Conservation (phyloP, 257 asterid genomes). For the Ehretia macrophylla region DNA sequence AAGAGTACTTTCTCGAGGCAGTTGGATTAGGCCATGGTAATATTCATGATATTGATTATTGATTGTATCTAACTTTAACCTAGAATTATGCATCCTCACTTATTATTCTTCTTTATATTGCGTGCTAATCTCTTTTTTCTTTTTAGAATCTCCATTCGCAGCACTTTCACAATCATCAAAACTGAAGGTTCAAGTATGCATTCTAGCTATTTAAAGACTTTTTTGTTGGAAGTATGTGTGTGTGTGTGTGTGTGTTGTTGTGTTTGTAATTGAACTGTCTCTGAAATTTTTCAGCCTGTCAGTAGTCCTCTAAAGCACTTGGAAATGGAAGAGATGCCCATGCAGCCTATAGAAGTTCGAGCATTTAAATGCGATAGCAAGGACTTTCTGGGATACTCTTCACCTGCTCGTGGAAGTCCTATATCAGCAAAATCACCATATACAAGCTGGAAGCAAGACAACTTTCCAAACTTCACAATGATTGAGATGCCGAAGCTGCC, state of each 20-base stretch:
- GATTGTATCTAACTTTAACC: too few species aligned
- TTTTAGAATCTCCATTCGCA: conserved; percentile 20
- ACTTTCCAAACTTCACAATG: conserved; percentile 33
- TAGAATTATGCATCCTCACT: too few species aligned
- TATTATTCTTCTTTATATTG: too few species aligned
- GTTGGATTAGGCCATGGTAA: conserved; percentile 65
- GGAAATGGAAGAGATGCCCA: conserved; percentile 49
- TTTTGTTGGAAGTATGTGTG: too few species aligned
- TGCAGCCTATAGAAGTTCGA: conserved; percentile 16
- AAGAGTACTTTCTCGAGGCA: conserved; percentile 54
- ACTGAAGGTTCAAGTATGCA: conserved; percentile 36
- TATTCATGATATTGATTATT: too few species aligned
- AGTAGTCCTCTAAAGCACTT: conserved; percentile 29
- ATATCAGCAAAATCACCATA: conserved; percentile 35
- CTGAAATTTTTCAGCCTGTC: conserved; percentile 16
- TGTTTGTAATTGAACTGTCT: conserved; percentile 1
- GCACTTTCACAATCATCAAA: conserved; percentile 27
- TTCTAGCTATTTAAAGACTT: too few species aligned
- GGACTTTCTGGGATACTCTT: conserved; percentile 20
- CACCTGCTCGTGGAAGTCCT: conserved; percentile 54
- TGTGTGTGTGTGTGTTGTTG: neutral
- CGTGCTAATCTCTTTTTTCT: conserved; percentile 1
- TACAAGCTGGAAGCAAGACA: conserved; percentile 42
- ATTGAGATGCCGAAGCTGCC: conserved; percentile 36
- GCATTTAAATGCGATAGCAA: conserved; percentile 13